Evolutionary conservation across 495 filamentous ascomycete genomes (phyloP).

Genomic region (Aspergillus kassunensis): DNA sequence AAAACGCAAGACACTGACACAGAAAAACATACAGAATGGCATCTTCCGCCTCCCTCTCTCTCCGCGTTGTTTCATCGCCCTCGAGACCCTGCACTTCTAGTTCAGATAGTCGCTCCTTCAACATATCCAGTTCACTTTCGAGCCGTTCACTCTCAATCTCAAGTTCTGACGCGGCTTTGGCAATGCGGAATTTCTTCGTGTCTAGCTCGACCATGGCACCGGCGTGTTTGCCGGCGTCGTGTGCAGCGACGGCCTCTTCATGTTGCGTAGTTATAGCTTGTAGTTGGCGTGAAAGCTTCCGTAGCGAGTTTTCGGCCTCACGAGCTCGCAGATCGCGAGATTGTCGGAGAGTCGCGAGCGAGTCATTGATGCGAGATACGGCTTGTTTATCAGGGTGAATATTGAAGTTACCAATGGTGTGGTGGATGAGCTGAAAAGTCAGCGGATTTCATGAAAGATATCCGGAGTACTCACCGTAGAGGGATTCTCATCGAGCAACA

Average conservation of each 20-base stretch:
- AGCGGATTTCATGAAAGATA: conserved; percentile 9
- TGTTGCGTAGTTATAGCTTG: conserved; percentile 65
- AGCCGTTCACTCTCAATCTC: conserved; percentile 91
- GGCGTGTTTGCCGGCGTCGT: conserved; percentile 74
- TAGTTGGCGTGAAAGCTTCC: conserved; percentile 69
- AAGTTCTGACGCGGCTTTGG: conserved; percentile 80
- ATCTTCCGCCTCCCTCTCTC: conserved; percentile 60
- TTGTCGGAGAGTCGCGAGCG: conserved; percentile 70
- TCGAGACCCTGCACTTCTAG: conserved; percentile 77
- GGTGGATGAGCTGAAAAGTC: conserved; percentile 69
- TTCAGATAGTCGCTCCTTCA: conserved; percentile 72
- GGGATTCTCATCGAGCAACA: conserved; percentile 97
- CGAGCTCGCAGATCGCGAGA: conserved; percentile 72
- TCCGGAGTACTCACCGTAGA: conserved; percentile 59
- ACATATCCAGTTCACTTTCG: conserved; percentile 71
- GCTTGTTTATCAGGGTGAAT: conserved; percentile 80
- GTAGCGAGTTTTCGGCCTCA: conserved; percentile 66
- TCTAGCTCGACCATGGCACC: conserved; percentile 77
- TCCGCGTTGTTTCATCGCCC: conserved; percentile 51
- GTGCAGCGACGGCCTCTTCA: conserved; percentile 61
- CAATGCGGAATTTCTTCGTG: conserved; percentile 90
- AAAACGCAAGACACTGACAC: background rate
- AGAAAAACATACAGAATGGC: conserved; percentile 43
- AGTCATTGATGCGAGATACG: conserved; percentile 81
- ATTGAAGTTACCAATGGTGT: conserved; percentile 92